Evolutionary conservation across 2,329 filamentous ascomycete species (phyloP), one percentile per base, ranked within the genome.

Genomic region (Aspergillus japonicus): DNA sequence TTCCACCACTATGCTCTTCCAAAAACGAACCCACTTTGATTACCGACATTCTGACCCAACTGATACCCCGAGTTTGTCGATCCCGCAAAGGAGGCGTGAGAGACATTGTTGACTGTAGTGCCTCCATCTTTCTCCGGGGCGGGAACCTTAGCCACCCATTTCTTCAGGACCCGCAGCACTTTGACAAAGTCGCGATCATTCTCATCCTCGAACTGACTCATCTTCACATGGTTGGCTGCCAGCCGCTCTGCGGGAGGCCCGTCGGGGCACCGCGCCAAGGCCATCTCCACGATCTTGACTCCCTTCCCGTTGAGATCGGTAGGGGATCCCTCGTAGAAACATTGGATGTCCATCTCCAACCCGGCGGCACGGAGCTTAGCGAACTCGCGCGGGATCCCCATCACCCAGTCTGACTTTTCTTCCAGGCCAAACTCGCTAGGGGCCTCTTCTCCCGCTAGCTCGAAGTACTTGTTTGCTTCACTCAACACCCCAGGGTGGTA

Each of bases 161-260:
- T 23, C 39, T 52, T 58, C 24, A 58, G 19, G n/a, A 48, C 49
- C 8, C 39, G 49, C 24, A 53, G 26, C 5, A 58, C 24, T 47
- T 58, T 58, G 26, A 31, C 44, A 21, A 58, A 53, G 12, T 58
- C 56, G 24, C 44, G 51, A 24, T 58, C 49, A 19, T 58, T 23
- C 4, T 47, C 49, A 35, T 23, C n/a, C 33, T 53, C 24, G 29
- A 50, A 57, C 29, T 29, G 26, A 44, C 54, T 57, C 47, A 57
- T 50, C 19, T 47, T 23, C 12, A 24, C 26, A 39, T 57, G 54
- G 35, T 51, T 57, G n/a, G 21, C 33, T 35, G 31, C 47, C 31
- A 57, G 21, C 23, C 52, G 35, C 26, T 54, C 52, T 24, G 52
- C 35, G 11, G 39, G 21, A n/a, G 52, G 39, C 14, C 33, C 52